phyloP scores from a whole-genome alignment of 495 filamentous ascomycete species.

The Penicillium verhagenii region DNA sequence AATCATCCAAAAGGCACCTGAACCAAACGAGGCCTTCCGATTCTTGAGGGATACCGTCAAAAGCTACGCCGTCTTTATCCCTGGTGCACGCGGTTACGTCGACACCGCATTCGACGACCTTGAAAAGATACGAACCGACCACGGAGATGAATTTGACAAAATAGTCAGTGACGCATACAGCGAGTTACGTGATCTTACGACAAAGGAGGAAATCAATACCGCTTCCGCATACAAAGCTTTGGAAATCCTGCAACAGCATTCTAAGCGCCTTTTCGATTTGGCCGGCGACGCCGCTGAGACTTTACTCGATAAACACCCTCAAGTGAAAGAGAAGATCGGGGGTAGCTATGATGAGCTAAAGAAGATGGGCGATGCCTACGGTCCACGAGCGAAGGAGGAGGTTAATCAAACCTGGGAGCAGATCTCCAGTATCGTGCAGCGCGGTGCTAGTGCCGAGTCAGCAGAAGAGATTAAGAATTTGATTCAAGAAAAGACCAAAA shows the following conservation, averaged over 20 bases:
- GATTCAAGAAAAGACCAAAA: slow-evolving; percentile 62
- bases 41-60: slow-evolving; percentile 57
- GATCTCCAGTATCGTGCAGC: slow-evolving; percentile 50
- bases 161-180: slow-evolving; percentile 59
- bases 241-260: slow-evolving; percentile 52
- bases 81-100: slow-evolving; percentile 60
- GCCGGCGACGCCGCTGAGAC: slow-evolving; percentile 51
- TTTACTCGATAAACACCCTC: slow-evolving; percentile 63
- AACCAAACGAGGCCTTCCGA: slow-evolving; percentile 55
- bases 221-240: slow-evolving; percentile 51
- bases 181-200: slow-evolving; percentile 51
- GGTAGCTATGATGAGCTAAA: slow-evolving; percentile 60
- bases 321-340: slow-evolving; percentile 66
- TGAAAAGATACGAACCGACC: slow-evolving; percentile 55
- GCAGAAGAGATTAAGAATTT: slow-evolving; percentile 54
- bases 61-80: slow-evolving; percentile 63
- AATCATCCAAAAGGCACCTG: slow-evolving; percentile 53
- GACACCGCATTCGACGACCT: slow-evolving; percentile 63
- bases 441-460: slow-evolving; percentile 21
- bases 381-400: slow-evolving; percentile 67
- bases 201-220: slow-evolving; percentile 22
- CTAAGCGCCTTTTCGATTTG: slow-evolving; percentile 49
- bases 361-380: slow-evolving; percentile 60
- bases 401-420: slow-evolving; percentile 64
- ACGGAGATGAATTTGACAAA: slow-evolving; percentile 60